These are phyloP conservation scores for Pistacia vera DNA, from an alignment of 345 rosid genomes.

Conservation along the genomic window DNA sequence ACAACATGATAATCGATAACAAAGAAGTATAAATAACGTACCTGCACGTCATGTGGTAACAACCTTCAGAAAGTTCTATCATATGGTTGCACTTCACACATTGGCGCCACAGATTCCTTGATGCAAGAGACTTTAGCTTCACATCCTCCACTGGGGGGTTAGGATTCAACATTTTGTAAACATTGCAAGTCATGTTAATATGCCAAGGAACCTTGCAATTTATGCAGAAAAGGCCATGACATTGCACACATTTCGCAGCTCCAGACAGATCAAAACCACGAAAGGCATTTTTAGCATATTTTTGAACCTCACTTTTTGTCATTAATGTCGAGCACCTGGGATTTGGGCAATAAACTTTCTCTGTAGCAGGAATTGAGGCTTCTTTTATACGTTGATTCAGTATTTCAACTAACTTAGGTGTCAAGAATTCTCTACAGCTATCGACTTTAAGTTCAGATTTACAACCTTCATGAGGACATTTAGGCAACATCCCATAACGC, in stretches of 20 bases:
- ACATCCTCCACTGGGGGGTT: slow-evolving; percentile 42
- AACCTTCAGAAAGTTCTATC: slow-evolving; percentile 66
- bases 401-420: slow-evolving; percentile 55
- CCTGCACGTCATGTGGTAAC: slow-evolving; percentile 80
- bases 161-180: slow-evolving; percentile 46
- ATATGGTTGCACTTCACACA: slow-evolving; percentile 59
- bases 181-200: slow-evolving; percentile 40
- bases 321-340: slow-evolving; percentile 81
- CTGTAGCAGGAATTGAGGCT: slow-evolving; percentile 58
- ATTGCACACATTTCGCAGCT: slow-evolving; percentile 68
- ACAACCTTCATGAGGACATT: slow-evolving; percentile 77
- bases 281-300: slow-evolving; percentile 34
- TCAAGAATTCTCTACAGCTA: slow-evolving; percentile 59
- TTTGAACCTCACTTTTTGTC: slow-evolving; percentile 52
- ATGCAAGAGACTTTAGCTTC: slow-evolving; percentile 54
- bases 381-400: slow-evolving; percentile 64
- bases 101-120: slow-evolving; percentile 54
- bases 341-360: slow-evolving; percentile 77
- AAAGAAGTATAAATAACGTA: slow-evolving; percentile 18
- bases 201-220: slow-evolving; percentile 92
- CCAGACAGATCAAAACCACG: slow-evolving; percentile 30
- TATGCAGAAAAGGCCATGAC: slow-evolving; percentile 54
- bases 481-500: slow-evolving; percentile 61
- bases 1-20: neutral
- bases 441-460: slow-evolving; percentile 53